A percentile compares a stretch with the other conserved stretches of the same genome.
These are phyloP conservation scores for Parietaria judaica DNA, from an alignment of 306 rosid genomes.

Conservation along the genomic window DNA sequence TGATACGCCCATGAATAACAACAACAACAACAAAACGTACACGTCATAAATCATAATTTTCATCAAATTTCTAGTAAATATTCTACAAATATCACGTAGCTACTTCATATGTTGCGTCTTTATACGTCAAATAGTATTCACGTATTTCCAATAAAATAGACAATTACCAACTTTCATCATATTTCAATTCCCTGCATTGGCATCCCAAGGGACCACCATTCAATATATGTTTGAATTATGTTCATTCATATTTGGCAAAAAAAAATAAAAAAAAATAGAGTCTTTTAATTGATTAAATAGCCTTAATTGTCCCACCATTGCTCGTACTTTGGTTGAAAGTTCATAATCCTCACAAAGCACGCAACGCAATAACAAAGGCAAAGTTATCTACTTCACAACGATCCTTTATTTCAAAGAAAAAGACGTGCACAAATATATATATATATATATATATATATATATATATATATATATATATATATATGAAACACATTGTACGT, in stretches of 20 bases:
- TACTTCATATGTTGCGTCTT: background rate
- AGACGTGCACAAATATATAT: background rate
- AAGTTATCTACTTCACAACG: background rate
- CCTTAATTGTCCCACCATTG: conserved; percentile 6
- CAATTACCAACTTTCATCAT: background rate
- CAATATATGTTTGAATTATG: background rate
- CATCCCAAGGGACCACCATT: background rate
- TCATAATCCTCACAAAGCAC: background rate
- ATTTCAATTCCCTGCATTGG: background rate
- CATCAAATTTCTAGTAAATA: background rate
- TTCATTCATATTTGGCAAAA: background rate
- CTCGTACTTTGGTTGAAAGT: background rate
- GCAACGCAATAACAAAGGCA: background rate
- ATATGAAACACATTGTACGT: no score
- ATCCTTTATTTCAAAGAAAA: background rate
- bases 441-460: background rate
- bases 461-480: background rate
- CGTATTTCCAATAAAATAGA: background rate
- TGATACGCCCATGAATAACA: background rate
- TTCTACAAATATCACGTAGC: no score
- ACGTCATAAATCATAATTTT: background rate
- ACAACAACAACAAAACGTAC: background rate
- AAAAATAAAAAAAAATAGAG: no score
- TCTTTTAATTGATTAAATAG: background rate
- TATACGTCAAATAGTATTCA: background rate